Base-by-base conservation (phyloP, 495 filamentous ascomycete species). In the Podospora conica region DNA sequence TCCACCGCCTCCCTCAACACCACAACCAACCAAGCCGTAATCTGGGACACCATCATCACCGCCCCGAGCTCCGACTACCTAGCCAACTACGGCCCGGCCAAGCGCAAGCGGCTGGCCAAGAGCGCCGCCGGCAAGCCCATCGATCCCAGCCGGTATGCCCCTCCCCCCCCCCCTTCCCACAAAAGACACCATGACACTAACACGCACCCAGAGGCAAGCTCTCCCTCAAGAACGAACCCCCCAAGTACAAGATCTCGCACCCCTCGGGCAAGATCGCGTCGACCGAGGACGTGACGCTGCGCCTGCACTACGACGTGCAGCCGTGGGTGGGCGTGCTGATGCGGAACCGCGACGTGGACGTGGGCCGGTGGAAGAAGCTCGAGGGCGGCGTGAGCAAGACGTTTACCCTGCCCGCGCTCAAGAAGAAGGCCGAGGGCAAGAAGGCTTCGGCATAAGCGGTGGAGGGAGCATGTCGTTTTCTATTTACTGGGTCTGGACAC, bases 181-280 rank as follows among this genome's bases (percentile, higher is more conserved):
- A 55, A 11, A 58, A 54, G 25, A 11, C 27, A 7, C 53, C 11
- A n/a, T n/a, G 48, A 61, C 29, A 61, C 61, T 27, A 63, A 60
- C 24, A 10, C 24, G 60, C 21, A 7, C 28, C 60, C 53, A 85
- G 82, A 0, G 92, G 93, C 15, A 83, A 88, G 28, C 74, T 98
- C 27, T 78, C 83, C 28, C 84, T 98, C 67, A 85, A 86, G 70
- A 91, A 91, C 74, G 89, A 92, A 73, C 88, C 86, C 72, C 88
- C 90, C 8, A 98, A 98, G 78, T 98, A 98, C 83, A 89, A 93
- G 71, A 92, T 97, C 74, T 93, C 91, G 11, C 91, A 96, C 76
- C 88, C 93, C 22, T 84, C 86, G 9, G 90, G 91, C 60, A 84
- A 84, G 72, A 78, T 97, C 67, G 89, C 90, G 53, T 82, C 86